Conservation (phyloP, 1,284 basidiomycete genomes). For the Rugosomyces carneus region DNA sequence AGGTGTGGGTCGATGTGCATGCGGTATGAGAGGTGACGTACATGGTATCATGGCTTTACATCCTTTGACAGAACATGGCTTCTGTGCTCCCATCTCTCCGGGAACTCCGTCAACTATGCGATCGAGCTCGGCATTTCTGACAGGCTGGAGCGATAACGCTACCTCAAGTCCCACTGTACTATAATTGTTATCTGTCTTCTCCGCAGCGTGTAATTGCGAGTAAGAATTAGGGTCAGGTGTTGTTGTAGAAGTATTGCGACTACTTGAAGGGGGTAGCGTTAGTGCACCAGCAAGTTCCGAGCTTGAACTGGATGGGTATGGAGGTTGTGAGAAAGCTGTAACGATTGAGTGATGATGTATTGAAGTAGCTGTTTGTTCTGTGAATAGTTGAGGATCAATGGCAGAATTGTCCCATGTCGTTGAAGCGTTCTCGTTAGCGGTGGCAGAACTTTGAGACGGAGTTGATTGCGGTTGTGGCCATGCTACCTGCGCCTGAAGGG, state of each 20-base stretch:
- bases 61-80: constrained; percentile 49
- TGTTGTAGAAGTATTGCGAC: not conserved
- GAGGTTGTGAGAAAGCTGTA: not conserved
- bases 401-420: constrained; percentile 18
- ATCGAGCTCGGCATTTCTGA: not conserved
- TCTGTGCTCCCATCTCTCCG: constrained; percentile 17
- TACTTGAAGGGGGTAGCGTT: constrained; percentile 19
- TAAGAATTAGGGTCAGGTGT: not conserved
- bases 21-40: constrained; percentile 8
- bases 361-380: constrained; percentile 1
- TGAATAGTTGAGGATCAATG: constrained; percentile 31
- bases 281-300: constrained; percentile 39
- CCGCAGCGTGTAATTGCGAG: not conserved
- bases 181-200: not conserved
- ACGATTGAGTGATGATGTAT: not conserved
- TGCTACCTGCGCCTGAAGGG: not conserved
- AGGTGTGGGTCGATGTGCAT: not conserved
- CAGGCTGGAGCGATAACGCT: not conserved
- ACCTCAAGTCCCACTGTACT: not conserved
- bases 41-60: constrained; percentile 37
- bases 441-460: constrained; percentile 24
- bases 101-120: too few species aligned
- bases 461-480: constrained; percentile 8
- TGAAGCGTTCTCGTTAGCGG: not conserved
- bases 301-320: constrained; percentile 17